phyloP scores from a whole-genome alignment of 192 early-diverging fungal species.

The Thamnidium elegans region DNA sequence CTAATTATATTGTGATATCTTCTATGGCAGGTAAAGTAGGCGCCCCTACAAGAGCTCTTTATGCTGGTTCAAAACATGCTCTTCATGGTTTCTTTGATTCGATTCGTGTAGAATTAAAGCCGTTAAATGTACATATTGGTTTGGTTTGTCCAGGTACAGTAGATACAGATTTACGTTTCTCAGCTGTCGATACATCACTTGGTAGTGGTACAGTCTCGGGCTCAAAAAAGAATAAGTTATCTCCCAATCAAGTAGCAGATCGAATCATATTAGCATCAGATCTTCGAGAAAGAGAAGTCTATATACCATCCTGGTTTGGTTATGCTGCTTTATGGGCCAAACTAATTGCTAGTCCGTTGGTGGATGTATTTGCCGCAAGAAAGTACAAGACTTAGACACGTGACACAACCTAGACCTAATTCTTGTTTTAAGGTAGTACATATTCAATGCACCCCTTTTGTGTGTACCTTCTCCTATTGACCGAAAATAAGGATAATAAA shows the following conservation, averaged over 20 bases:
- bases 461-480: too few species aligned
- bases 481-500: too few species aligned
- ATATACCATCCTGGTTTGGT: slow-evolving; percentile 61
- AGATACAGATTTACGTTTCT: slow-evolving; percentile 63
- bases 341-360: slow-evolving; percentile 52
- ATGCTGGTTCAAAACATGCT: slow-evolving; percentile 79
- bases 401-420: too few species aligned
- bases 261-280: slow-evolving; percentile 63
- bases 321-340: slow-evolving; percentile 46
- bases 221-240: slow-evolving; percentile 61
- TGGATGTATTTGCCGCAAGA: slow-evolving; percentile 64
- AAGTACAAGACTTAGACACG: slow-evolving; percentile 60
- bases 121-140: slow-evolving; percentile 59
- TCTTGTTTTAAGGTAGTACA: too few species aligned
- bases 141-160: slow-evolving; percentile 74
- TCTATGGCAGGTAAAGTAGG: slow-evolving; percentile 72
- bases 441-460: too few species aligned
- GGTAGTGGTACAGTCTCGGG: slow-evolving; percentile 25
- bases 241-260: slow-evolving; percentile 54
- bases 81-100: slow-evolving; percentile 80
- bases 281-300: slow-evolving; percentile 49
- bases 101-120: slow-evolving; percentile 71
- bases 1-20: slow-evolving; percentile 68
- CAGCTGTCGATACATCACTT: slow-evolving; percentile 55
- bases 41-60: slow-evolving; percentile 75